Percentiles rank a stretch among this genome's conserved stretches.
These are phyloP conservation scores for Hanseniaspora lindneri DNA, from an alignment of 805 yeast species.

Conservation along the genomic window DNA sequence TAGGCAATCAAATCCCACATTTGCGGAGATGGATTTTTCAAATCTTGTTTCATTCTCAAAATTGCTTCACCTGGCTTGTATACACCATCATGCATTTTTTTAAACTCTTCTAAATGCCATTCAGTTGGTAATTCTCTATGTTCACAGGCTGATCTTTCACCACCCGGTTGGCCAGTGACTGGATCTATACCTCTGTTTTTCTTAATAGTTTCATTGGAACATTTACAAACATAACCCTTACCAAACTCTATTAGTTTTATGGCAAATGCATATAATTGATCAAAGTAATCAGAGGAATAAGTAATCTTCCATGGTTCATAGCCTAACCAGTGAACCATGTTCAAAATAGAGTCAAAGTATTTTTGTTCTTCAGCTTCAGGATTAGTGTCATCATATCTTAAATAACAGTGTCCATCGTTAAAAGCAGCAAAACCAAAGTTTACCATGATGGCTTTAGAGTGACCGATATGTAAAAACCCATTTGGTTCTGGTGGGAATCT, in stretches of 20 bases:
- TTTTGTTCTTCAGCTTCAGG: slow-evolving; percentile 97
- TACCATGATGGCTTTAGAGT: slow-evolving; percentile 93
- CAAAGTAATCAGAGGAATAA: slow-evolving; percentile 91
- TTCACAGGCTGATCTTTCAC: slow-evolving; percentile 72
- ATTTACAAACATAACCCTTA: slow-evolving; percentile 84
- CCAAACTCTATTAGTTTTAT: slow-evolving; percentile 61
- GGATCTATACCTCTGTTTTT: slow-evolving; percentile 79
- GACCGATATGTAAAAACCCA: slow-evolving; percentile 98
- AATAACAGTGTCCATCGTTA: slow-evolving; percentile 76
- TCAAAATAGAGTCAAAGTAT: slow-evolving; percentile 70
- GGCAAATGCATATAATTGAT: slow-evolving; percentile 75
- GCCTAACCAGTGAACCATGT: slow-evolving; percentile 88
- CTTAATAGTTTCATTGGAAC: slow-evolving; percentile 83
- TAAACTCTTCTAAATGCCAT: slow-evolving; percentile 65
- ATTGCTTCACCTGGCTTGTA: slow-evolving; percentile 87
- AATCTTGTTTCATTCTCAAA: slow-evolving; percentile 92
- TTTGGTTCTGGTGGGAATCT: slow-evolving; percentile 98
- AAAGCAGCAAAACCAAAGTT: slow-evolving; percentile 93
- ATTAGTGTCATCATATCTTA: slow-evolving; percentile 93
- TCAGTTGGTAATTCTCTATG: slow-evolving; percentile 63
- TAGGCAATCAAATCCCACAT: slow-evolving; percentile 99
- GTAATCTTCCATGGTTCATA: slow-evolving; percentile 89
- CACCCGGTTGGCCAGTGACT: slow-evolving; percentile 81
- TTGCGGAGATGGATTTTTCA: slow-evolving; percentile 84
- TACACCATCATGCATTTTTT: slow-evolving; percentile 83